phyloP scores from a whole-genome alignment of 345 rosid species.

The Ceriops zippeliana region DNA sequence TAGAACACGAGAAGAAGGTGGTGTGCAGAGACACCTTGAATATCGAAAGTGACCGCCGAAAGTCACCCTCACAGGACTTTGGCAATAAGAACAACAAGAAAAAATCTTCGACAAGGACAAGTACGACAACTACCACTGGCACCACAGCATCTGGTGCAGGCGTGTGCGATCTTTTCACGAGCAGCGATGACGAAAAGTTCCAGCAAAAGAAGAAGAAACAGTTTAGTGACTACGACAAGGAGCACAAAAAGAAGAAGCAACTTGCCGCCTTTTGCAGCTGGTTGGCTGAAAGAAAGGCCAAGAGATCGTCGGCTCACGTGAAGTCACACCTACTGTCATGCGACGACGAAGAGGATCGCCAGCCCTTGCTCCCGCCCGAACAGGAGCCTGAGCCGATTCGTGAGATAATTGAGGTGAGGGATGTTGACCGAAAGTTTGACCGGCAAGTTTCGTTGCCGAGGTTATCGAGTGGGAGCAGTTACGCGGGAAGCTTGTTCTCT shows the following conservation, averaged over 20 bases:
- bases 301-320: constrained; percentile 34
- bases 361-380: constrained; percentile 38
- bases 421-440: constrained; percentile 52
- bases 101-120: constrained; percentile 16
- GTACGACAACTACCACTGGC: constrained; percentile 1
- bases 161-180: constrained; percentile 45
- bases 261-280: constrained; percentile 61
- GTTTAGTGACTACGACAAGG: constrained; percentile 9
- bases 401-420: constrained; percentile 29
- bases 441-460: constrained; percentile 67
- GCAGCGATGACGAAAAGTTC: constrained; percentile 39
- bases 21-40: constrained; percentile 5
- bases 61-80: constrained; percentile 20
- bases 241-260: constrained; percentile 46
- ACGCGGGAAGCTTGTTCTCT: constrained; percentile 75
- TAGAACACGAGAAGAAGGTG: constrained; percentile 54
- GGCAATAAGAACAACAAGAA: background rate
- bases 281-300: constrained; percentile 51
- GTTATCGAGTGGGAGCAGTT: constrained; percentile 81
- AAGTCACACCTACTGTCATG: constrained; percentile 36
- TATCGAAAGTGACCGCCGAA: constrained; percentile 31
- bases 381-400: constrained; percentile 18
- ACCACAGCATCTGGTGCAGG: constrained; percentile 25
- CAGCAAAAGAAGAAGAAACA: constrained; percentile 15
- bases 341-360: constrained; percentile 48